These are phyloP conservation scores for Pulveroboletus frians DNA, from an alignment of 768 basidiomycete genomes.

Conservation along the genomic window DNA sequence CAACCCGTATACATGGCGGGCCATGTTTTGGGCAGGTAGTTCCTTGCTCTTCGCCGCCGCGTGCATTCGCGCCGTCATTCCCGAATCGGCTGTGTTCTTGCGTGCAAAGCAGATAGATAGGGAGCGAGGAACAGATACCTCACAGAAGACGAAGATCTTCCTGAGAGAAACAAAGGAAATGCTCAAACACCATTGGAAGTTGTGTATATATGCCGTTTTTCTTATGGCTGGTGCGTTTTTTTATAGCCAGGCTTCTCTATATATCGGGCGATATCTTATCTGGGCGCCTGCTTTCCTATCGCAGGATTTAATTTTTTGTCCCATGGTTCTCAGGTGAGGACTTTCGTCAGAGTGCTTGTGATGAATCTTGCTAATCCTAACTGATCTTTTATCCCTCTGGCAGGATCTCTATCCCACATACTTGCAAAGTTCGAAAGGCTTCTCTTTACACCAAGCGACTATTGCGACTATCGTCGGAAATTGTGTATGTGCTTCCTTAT, in stretches of 20 bases:
- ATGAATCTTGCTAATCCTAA: not conserved
- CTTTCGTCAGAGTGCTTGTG: not conserved
- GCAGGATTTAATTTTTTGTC: slow-evolving; percentile 73
- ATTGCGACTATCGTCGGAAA: slow-evolving; percentile 81
- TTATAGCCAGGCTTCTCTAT: no score
- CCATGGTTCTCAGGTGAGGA: slow-evolving; percentile 58
- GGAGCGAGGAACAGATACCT: slow-evolving; percentile 31
- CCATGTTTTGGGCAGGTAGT: slow-evolving; percentile 76
- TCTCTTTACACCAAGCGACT: slow-evolving; percentile 53
- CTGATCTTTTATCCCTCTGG: not conserved
- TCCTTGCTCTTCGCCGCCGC: slow-evolving; percentile 72
- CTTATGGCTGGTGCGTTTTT: slow-evolving; percentile 58
- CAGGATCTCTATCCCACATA: slow-evolving; percentile 81
- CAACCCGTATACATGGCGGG: slow-evolving; percentile 52
- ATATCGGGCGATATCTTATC: not conserved
- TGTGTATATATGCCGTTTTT: slow-evolving; percentile 78
- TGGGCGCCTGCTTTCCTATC: not conserved
- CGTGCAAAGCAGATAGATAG: slow-evolving; percentile 53
- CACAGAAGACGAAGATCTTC: slow-evolving; percentile 65
- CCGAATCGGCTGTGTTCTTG: slow-evolving; percentile 76
- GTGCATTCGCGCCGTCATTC: slow-evolving; percentile 56
- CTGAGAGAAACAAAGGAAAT: slow-evolving; percentile 66
- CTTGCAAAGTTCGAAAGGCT: slow-evolving; percentile 56
- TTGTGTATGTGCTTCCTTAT: slow-evolving; percentile 38
- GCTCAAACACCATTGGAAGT: slow-evolving; percentile 76